These are phyloP conservation scores for Candida ulmi DNA, from an alignment of 805 yeast species.

Conservation along the genomic window DNA sequence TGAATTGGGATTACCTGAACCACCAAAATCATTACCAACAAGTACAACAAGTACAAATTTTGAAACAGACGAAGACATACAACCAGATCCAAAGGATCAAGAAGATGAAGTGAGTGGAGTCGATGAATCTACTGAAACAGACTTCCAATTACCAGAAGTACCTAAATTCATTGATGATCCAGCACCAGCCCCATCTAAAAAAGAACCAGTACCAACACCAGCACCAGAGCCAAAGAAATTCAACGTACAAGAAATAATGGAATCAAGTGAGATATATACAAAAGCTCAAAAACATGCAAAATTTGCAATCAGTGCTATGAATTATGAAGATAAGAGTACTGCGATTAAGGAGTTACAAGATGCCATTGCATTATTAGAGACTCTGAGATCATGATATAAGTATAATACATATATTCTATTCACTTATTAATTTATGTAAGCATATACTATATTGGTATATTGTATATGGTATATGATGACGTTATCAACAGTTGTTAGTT, in stretches of 20 bases:
- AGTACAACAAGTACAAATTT: too few relatives aligned
- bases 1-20: constrained; percentile 12
- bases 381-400: constrained; percentile 1
- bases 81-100: too few relatives aligned
- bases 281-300: constrained; percentile 65
- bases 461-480: too few relatives aligned
- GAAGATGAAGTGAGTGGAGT: background rate
- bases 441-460: too few relatives aligned
- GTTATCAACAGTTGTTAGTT: too few relatives aligned
- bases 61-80: too few relatives aligned
- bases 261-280: constrained; percentile 48
- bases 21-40: constrained; percentile 5
- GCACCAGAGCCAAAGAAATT: constrained; percentile 3
- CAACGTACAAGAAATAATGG: constrained; percentile 45
- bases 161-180: constrained; percentile 1
- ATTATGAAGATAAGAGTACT: constrained; percentile 67
- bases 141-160: constrained; percentile 8
- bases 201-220: background rate
- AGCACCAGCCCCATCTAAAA: too few relatives aligned
- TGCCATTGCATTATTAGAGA: constrained; percentile 41
- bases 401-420: too few relatives aligned
- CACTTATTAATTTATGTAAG: too few relatives aligned
- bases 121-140: background rate
- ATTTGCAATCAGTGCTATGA: constrained; percentile 73
- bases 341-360: constrained; percentile 55